Evolutionary conservation across 1,284 basidiomycete genomes (phyloP), one percentile per base, ranked within the genome.

Genomic region (Malassezia furfur): DNA sequence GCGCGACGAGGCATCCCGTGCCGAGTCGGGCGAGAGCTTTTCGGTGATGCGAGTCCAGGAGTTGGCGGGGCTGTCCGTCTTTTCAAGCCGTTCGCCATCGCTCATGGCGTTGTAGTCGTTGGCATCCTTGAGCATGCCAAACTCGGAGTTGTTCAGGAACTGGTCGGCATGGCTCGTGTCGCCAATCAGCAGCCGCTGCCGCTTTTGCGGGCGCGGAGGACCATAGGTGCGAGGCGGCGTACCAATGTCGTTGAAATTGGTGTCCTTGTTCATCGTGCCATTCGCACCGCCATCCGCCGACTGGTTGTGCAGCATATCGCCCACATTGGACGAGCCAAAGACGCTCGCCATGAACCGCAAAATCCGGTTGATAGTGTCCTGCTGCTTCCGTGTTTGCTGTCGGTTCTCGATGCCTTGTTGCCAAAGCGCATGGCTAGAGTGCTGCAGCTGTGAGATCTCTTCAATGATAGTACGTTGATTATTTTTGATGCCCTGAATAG

Each of bases 281-380:
- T 43, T 22, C 12, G 40, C 14, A 17, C 14, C 25, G 14, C 25
- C 43, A 22, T 45, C 43, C 43, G 32, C n/a, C 1, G 17, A 10
- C 12, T 9, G 19, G 21, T 47, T 57, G 10, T 47, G 43, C 1
- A 57, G 55, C 17, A 57, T 52, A 25, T 57, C 55, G 11, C 55
- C 50, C 9, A 57, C 45, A 14, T 57, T 52, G 4, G 50, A 57
- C 41, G 79, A 80, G 2, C 90, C 90, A 77, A 96, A 96, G 2
- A 96, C 85, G 28, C 89, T 85, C 17, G 90, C 91, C 48, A 98
- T 78, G 77, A 98, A 96, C 58, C 89, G 86, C 60, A 98, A 80
- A 61, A 98, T 96, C 55, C 88, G 81, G 72, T 94, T 91, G 71
- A 96, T 91, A n/a, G 90, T 96, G 75, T 96, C 91, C 68, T 94